Evolutionary conservation across 1,284 basidiomycete species (phyloP).

Genomic region (Fistulinella cinereoalba): DNA sequence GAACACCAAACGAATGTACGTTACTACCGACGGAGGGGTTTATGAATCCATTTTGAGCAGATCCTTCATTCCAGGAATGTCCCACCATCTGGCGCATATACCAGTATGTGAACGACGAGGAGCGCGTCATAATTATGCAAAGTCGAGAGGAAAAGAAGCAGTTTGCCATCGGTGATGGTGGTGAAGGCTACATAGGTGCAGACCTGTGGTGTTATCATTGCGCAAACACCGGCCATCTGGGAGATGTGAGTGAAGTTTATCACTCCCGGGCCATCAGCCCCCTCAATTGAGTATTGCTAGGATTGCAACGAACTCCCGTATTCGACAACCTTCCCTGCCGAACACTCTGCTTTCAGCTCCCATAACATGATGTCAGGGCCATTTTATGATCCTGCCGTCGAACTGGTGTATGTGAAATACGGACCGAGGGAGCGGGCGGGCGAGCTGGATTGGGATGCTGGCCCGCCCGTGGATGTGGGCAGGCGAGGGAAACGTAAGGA

Average conservation of each 20-base stretch:
- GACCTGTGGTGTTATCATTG: conserved; percentile 91
- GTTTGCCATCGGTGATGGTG: conserved; percentile 62
- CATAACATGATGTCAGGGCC: conserved; percentile 72
- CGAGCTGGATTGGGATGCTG: conserved; percentile 40
- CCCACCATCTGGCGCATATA: conserved; percentile 88
- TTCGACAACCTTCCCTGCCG: conserved; percentile 47
- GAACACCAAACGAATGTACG: conserved; percentile 69
- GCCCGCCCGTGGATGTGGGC: conserved; percentile 60
- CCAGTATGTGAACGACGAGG: conserved; percentile 63
- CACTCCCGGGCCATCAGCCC: neutral
- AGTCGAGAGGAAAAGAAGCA: conserved; percentile 48
- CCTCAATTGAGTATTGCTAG: conserved; percentile 37
- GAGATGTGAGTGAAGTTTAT: conserved; percentile 63
- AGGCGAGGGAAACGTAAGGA: conserved; percentile 59
- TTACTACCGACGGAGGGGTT: conserved; percentile 9
- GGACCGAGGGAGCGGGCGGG: conserved; percentile 14
- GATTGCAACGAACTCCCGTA: conserved; percentile 65
- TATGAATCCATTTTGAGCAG: neutral
- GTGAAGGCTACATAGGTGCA: conserved; percentile 69
- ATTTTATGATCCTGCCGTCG: conserved; percentile 51
- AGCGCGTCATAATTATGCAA: conserved; percentile 49
- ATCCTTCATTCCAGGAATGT: conserved; percentile 61
- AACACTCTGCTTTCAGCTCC: conserved; percentile 74
- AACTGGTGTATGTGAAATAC: conserved; percentile 15
- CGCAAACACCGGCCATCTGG: conserved; percentile 75